phyloP scores from a whole-genome alignment of 176 grass and related monocot species.

The Aechmea fasciata region DNA sequence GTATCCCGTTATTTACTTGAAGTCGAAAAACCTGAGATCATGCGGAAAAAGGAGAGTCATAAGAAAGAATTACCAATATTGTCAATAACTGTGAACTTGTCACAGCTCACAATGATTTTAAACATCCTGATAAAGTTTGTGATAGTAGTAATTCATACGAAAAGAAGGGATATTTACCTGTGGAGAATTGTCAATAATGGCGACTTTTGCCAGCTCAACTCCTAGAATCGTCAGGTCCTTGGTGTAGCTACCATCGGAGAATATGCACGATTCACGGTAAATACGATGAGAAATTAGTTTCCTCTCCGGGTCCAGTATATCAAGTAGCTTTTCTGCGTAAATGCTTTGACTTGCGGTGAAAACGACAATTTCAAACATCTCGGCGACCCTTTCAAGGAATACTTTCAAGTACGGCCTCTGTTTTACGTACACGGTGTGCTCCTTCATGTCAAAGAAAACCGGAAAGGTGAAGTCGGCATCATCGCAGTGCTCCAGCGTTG shows the following conservation, averaged over 20 bases:
- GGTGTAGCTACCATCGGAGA: constrained; percentile 82
- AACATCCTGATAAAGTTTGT: too few relatives aligned
- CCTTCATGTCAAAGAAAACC: constrained; percentile 86
- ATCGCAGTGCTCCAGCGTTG: constrained; percentile 56
- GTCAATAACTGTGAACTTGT: not conserved
- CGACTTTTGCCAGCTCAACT: constrained; percentile 76
- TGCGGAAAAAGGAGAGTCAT: not conserved
- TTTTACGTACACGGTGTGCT: constrained; percentile 79
- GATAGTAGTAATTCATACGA: too few relatives aligned
- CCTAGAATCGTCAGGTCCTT: constrained; percentile 88
- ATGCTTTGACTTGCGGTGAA: constrained; percentile 96
- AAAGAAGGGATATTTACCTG: constrained; percentile 47
- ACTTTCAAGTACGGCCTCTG: constrained; percentile 74
- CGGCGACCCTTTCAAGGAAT: constrained; percentile 74
- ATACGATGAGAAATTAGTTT: constrained; percentile 63
- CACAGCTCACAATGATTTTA: too few relatives aligned
- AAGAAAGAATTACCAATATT: not conserved
- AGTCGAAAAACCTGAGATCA: constrained; percentile 78
- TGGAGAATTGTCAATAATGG: constrained; percentile 91
- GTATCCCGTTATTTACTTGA: constrained; percentile 95
- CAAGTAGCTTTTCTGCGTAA: constrained; percentile 82
- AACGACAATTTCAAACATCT: constrained; percentile 91
- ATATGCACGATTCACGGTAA: constrained; percentile 88
- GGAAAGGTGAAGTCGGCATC: constrained; percentile 69
- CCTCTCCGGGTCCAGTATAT: constrained; percentile 77